phyloP scores from a whole-genome alignment of 1,284 basidiomycete species.

The Ceratobasidium sp. region DNA sequence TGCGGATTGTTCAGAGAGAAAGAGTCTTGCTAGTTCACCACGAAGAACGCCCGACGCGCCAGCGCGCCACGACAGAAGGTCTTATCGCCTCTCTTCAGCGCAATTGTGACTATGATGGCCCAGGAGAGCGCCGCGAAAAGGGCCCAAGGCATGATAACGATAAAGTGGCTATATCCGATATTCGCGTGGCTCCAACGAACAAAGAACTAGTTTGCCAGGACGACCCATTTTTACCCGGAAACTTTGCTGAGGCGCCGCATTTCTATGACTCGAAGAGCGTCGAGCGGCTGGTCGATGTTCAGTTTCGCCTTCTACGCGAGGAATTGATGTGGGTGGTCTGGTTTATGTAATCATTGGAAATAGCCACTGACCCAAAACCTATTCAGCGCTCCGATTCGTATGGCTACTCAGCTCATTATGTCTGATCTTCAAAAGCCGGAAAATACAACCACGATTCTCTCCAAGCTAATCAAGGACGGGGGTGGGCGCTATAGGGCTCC shows the following conservation, averaged over 20 bases:
- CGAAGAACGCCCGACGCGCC: not conserved
- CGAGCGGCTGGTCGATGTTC: conserved; percentile 74
- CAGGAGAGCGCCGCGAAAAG: conserved; percentile 65
- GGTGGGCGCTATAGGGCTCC: conserved; percentile 54
- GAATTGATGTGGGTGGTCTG: conserved; percentile 69
- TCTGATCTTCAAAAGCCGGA: conserved; percentile 60
- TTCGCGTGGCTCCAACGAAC: conserved; percentile 74
- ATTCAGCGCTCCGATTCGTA: conserved; percentile 66
- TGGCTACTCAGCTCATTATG: conserved; percentile 64
- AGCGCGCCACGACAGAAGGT: conserved; percentile 52
- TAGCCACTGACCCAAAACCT: not conserved
- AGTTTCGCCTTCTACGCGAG: conserved; percentile 78
- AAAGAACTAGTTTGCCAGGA: conserved; percentile 67
- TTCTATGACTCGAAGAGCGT: conserved; percentile 69
- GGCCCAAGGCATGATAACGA: conserved; percentile 80
- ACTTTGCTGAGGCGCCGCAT: conserved; percentile 72
- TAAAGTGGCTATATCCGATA: conserved; percentile 66
- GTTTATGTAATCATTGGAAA: not conserved
- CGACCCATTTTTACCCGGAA: conserved; percentile 71
- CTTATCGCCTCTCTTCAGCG: conserved; percentile 56
- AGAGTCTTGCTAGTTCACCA: not conserved
- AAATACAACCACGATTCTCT: conserved; percentile 48
- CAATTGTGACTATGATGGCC: conserved; percentile 68
- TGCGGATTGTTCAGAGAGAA: not conserved
- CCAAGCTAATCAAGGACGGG: conserved; percentile 47